Evolutionary conservation across 2,329 filamentous ascomycete genomes (phyloP).

Genomic region (Ramichloridium luteum): DNA sequence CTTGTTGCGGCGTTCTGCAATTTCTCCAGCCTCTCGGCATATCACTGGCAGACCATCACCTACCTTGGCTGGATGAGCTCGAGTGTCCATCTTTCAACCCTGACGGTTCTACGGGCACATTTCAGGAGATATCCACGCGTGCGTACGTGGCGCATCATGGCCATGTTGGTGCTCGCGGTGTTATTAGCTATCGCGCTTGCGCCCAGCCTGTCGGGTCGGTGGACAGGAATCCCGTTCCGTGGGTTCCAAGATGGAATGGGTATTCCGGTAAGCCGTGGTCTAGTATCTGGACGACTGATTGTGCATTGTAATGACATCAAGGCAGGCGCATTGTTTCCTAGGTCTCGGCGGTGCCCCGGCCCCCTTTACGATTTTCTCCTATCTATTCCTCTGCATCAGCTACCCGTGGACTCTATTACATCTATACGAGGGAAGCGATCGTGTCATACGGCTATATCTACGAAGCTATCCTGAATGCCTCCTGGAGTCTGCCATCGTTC

Average conservation of each 20-base stretch:
- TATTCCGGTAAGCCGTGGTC: too few relatives aligned
- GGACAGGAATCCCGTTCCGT: too few relatives aligned
- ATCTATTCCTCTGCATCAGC: conserved; percentile 1
- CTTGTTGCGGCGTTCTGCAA: conserved; percentile 11
- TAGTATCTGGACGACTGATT: too few relatives aligned
- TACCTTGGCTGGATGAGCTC: conserved; percentile 15
- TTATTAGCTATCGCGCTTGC: conserved; percentile 5
- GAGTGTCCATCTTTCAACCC: conserved; percentile 12
- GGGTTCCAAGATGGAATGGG: too few relatives aligned
- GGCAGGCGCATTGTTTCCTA: too few relatives aligned
- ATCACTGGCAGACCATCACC: conserved; percentile 13
- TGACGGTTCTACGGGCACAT: conserved; percentile 10
- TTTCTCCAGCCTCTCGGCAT: too few relatives aligned
- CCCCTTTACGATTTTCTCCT: conserved; percentile 1
- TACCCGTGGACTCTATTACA: conserved; percentile 9
- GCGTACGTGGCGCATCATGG: conserved; percentile 7
- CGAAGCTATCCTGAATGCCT: conserved; percentile 1
- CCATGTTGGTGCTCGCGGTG: conserved; percentile 9
- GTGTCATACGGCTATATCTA: background rate
- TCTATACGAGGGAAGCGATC: conserved; percentile 3
- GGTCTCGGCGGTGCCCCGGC: too few relatives aligned
- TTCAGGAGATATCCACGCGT: conserved; percentile 7
- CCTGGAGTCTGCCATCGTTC: conserved; percentile 2
- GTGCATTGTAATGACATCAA: too few relatives aligned
- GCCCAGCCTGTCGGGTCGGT: too few relatives aligned